Conservation (phyloP, 1,284 basidiomycete genomes). For the Prillingera fragicola region DNA sequence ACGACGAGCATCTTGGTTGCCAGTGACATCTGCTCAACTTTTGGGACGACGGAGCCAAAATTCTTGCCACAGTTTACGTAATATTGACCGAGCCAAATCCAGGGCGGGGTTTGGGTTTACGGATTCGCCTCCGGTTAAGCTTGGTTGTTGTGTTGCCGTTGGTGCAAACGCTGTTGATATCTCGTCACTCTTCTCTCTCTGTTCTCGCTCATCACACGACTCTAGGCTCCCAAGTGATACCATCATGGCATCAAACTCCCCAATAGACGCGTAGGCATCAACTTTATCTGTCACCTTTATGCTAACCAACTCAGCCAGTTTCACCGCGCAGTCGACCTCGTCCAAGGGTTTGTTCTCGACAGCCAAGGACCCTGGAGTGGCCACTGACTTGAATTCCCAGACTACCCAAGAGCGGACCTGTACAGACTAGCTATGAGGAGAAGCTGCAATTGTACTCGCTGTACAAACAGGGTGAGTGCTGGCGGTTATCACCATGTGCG, state of each 20-base stretch:
- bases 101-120: no score
- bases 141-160: no score
- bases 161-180: background rate
- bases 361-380: background rate
- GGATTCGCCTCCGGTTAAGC: no score
- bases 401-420: slow-evolving; percentile 87
- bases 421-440: slow-evolving; percentile 94
- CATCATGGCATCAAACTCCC: slow-evolving; percentile 6
- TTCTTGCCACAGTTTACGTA: no score
- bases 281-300: slow-evolving; percentile 22
- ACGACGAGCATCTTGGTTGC: no score
- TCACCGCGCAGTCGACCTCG: slow-evolving; percentile 87
- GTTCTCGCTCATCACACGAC: background rate
- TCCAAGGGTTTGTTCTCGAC: slow-evolving; percentile 54
- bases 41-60: no score
- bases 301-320: slow-evolving; percentile 72
- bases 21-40: no score
- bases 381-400: slow-evolving; percentile 23
- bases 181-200: background rate
- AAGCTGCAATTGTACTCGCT: slow-evolving; percentile 93
- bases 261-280: background rate
- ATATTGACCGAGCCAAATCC: no score
- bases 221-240: background rate
- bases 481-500: background rate
- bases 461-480: slow-evolving; percentile 75